phyloP scores from a whole-genome alignment of 176 grass and related monocot species.

The Zizania latifolia region DNA sequence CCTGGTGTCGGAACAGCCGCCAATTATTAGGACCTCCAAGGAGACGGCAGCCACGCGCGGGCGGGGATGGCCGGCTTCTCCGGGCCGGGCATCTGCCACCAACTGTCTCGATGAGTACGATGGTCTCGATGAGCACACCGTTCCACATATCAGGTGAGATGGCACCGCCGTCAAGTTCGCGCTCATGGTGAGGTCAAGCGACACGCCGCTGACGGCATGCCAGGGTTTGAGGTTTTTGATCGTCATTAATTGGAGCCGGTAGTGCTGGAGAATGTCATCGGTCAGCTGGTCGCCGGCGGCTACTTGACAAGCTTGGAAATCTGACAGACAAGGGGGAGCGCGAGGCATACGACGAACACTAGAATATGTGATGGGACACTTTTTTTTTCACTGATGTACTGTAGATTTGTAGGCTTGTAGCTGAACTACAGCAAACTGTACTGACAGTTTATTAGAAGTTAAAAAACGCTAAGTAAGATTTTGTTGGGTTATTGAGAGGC shows the following conservation, averaged over 20 bases:
- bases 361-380: not conserved
- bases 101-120: constrained; percentile 4
- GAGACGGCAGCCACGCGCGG: not conserved
- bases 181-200: constrained; percentile 15
- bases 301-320: constrained; percentile 2
- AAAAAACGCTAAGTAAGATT: no score
- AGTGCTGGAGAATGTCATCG: not conserved
- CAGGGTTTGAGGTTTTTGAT: constrained; percentile 21
- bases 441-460: no score
- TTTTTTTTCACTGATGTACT: not conserved
- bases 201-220: not conserved
- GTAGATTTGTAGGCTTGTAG: no score
- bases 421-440: no score
- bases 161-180: not conserved
- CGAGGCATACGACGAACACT: not conserved
- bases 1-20: constrained; percentile 6
- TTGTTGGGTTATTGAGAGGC: no score
- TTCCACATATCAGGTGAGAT: constrained; percentile 2
- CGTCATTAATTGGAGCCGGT: not conserved
- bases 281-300: not conserved
- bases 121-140: not conserved
- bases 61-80: not conserved
- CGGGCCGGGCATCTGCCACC: not conserved
- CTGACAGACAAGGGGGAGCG: not conserved
- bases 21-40: constrained; percentile 9